Percentiles rank a stretch among this genome's conserved stretches.
Evolutionary conservation across 78 protist species (phyloP).

Genomic region (Isochrysis galbana): DNA sequence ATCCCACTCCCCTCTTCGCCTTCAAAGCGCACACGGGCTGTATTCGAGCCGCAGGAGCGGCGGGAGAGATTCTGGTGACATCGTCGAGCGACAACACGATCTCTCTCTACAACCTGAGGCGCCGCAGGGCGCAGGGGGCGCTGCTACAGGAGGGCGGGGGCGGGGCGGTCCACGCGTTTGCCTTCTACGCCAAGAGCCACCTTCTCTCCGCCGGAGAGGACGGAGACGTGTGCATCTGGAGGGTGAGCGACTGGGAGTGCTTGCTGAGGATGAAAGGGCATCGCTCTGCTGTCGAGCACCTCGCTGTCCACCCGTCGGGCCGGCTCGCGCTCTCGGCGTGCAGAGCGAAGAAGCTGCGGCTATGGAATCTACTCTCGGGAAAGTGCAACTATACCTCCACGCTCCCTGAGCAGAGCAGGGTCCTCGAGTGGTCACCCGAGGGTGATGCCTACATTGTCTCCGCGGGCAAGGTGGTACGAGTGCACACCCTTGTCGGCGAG

Average conservation of each 20-base stretch:
- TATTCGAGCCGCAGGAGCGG: not conserved
- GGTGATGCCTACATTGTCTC: not conserved
- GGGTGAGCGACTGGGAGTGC: slow-evolving; percentile 9
- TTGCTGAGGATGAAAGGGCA: not conserved
- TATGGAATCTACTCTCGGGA: not conserved
- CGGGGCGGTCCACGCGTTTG: not conserved
- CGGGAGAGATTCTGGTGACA: not conserved
- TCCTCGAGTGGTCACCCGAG: not conserved
- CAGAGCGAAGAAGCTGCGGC: not conserved
- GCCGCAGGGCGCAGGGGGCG: not conserved
- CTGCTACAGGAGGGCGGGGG: not conserved
- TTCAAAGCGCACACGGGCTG: not conserved
- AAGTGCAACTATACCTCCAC: not conserved
- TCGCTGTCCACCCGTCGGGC: slow-evolving; percentile 19
- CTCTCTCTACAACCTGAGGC: not conserved
- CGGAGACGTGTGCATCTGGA: not conserved
- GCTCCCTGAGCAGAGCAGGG: not conserved
- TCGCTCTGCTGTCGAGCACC: not conserved
- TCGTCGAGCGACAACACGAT: not conserved
- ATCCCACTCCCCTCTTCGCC: not conserved
- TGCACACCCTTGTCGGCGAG: not conserved
- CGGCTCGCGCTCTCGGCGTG: slow-evolving; percentile 8
- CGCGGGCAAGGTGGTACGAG: not conserved
- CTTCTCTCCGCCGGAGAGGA: not conserved
- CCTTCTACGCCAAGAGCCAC: not conserved